Evolutionary conservation across 345 rosid genomes (phyloP).

Genomic region (Cochlearia excelsa): DNA sequence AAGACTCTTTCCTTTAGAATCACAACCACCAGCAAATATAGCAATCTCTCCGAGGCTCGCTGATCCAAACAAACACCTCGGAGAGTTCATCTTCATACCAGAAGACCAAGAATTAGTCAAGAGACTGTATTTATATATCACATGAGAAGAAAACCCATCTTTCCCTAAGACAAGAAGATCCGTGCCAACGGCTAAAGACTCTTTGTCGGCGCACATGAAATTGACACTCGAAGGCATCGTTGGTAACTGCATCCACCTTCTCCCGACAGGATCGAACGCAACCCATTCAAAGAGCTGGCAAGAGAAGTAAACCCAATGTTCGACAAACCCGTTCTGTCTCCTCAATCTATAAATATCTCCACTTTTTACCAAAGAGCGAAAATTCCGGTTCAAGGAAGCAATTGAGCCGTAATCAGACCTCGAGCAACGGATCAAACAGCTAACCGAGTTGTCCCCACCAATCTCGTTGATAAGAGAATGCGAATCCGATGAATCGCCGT

Average conservation of each 20-base stretch:
- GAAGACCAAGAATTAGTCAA: slow-evolving; percentile 49
- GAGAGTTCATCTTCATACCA: slow-evolving; percentile 42
- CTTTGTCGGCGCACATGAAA: slow-evolving; percentile 52
- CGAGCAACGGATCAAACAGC: slow-evolving; percentile 60
- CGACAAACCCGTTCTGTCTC: slow-evolving; percentile 40
- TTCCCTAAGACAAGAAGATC: slow-evolving; percentile 60
- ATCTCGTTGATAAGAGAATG: slow-evolving; percentile 55
- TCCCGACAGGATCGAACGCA: slow-evolving; percentile 57
- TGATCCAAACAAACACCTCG: slow-evolving; percentile 36
- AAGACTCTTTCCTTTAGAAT: slow-evolving; percentile 37
- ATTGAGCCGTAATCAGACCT: slow-evolving; percentile 51
- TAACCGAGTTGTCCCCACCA: slow-evolving; percentile 63
- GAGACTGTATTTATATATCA: slow-evolving; percentile 47
- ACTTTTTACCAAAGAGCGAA: slow-evolving; percentile 42
- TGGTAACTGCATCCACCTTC: slow-evolving; percentile 66
- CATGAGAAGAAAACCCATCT: slow-evolving; percentile 33
- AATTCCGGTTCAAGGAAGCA: slow-evolving; percentile 45
- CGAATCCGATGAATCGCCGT: slow-evolving; percentile 45
- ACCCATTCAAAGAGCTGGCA: slow-evolving; percentile 69
- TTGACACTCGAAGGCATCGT: slow-evolving; percentile 47
- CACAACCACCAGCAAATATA: slow-evolving; percentile 79
- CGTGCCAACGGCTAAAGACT: slow-evolving; percentile 60
- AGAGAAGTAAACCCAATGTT: slow-evolving; percentile 85
- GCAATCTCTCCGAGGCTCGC: slow-evolving; percentile 62
- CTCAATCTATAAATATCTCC: slow-evolving; percentile 53